Evolutionary conservation across 2,329 filamentous ascomycete genomes (phyloP).

Genomic region (Exophiala alcalophila): DNA sequence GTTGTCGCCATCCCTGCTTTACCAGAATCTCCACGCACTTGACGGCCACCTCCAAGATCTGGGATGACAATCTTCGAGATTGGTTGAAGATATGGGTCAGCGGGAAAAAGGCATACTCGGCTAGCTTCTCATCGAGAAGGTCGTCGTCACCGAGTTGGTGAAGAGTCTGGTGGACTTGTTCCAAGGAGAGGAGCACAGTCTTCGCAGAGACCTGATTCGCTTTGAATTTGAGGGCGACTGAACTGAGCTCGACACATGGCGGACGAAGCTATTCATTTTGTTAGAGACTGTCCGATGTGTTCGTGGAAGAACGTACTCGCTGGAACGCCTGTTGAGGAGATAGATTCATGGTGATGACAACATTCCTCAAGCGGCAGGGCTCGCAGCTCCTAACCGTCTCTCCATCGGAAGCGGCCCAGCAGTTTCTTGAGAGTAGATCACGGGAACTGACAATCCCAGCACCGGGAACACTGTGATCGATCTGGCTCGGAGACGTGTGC

Average conservation of each 20-base stretch:
- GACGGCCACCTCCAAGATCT: slow-evolving; percentile 68
- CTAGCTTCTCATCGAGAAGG: slow-evolving; percentile 72
- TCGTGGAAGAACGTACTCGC: slow-evolving; percentile 34
- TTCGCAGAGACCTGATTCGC: slow-evolving; percentile 44
- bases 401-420: no score
- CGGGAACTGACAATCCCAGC: no score
- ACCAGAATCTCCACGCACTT: slow-evolving; percentile 73
- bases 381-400: no score
- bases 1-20: slow-evolving; percentile 71
- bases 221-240: slow-evolving; percentile 51
- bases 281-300: background rate
- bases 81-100: slow-evolving; percentile 80
- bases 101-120: slow-evolving; percentile 94
- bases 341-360: slow-evolving; percentile 38
- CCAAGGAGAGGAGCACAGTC: slow-evolving; percentile 50
- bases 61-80: slow-evolving; percentile 67
- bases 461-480: no score
- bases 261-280: slow-evolving; percentile 50
- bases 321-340: slow-evolving; percentile 42
- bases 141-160: slow-evolving; percentile 40
- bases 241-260: slow-evolving; percentile 57
- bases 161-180: slow-evolving; percentile 42
- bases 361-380: no score
- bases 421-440: no score
- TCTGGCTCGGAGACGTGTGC: no score